Evolutionary conservation across 1,139 yeast genomes (phyloP), one percentile per base, ranked within the genome.

Genomic region (Hyphopichia buzzinii): DNA sequence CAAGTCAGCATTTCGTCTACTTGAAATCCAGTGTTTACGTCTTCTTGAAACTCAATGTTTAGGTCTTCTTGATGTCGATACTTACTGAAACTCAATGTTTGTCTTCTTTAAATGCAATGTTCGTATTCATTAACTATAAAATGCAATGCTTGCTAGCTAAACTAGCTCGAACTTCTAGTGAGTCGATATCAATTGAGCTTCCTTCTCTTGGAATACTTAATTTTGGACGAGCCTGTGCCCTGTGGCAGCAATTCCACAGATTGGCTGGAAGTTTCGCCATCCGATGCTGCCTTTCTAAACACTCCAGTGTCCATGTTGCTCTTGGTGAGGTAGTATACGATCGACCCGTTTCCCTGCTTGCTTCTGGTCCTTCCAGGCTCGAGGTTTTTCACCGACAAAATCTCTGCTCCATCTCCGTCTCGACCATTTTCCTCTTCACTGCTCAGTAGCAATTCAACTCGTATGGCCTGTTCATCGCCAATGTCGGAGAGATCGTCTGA

Each of bases 401-500:
- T 19, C 23, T 19, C 23, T 10, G 23, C 23, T 10, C 23, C 23
- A 10, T 17, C 31, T 17, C 21, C n/a, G 5, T 29, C 31, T 17
- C 8, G 6, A 7, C 7, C 14, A 8, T 22, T 21, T 13, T 30
- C 33, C 14, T 30, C 33, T 19, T 30, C 33, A 7, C 33, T 23
- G 16, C 33, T 30, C 5, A 26, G 12, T 14, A 30, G 12, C n/a
- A 30, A 8, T 23, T 30, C 17, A 11, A 30, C 33, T 4, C 23
- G 13, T 5, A 30, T 30, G 7, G 16, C 33, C 8, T 29, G 24
- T 17, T 29, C 31, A 23, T 30, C 33, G 12, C 26, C 27, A 23
- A 30, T 30, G 21, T 30, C 33, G 4, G 17, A 21, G 4, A 30
- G 13, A 4, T 16, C 15, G 16, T 30, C 33, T 4, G 33, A 30